These are phyloP conservation scores for Aspergillus quadricinctus DNA, from an alignment of 2,329 filamentous ascomycete species.

Conservation along the genomic window DNA sequence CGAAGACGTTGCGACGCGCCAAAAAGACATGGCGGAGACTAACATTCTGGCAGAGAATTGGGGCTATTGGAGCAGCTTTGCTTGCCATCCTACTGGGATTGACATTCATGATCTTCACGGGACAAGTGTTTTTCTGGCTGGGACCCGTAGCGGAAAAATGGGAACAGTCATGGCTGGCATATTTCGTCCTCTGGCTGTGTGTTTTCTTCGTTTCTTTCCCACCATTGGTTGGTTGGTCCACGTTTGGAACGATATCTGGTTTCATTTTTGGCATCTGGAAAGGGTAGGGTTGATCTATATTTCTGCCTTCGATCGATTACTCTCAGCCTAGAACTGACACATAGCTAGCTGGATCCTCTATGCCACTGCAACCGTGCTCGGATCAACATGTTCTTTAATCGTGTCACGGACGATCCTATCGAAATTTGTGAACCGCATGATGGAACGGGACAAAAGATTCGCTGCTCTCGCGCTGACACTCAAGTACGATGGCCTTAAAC, in stretches of 20 bases:
- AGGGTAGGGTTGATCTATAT: constrained; percentile 51
- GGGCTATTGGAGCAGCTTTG: constrained; percentile 51
- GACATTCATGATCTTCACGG: constrained; percentile 71
- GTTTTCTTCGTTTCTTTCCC: constrained; percentile 78
- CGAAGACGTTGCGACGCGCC: constrained; percentile 30
- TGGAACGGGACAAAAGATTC: constrained; percentile 81
- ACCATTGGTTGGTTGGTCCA: constrained; percentile 82
- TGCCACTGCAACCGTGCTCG: constrained; percentile 70
- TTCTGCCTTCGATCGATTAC: not conserved
- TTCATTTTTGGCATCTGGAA: constrained; percentile 69
- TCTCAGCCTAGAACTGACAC: constrained; percentile 8
- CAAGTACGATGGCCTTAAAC: constrained; percentile 81
- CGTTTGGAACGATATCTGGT: constrained; percentile 64
- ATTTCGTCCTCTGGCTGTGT: constrained; percentile 68
- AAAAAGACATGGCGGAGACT: constrained; percentile 35
- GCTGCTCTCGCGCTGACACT: constrained; percentile 82
- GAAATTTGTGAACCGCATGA: constrained; percentile 71
- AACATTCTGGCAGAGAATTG: constrained; percentile 56
- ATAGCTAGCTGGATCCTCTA: constrained; percentile 73
- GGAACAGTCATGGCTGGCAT: constrained; percentile 68
- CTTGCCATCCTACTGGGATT: constrained; percentile 55
- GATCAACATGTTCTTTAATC: constrained; percentile 74
- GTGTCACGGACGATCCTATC: constrained; percentile 75
- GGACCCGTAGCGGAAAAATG: constrained; percentile 70
- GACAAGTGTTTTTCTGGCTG: constrained; percentile 72